Conservation (phyloP, 2,329 filamentous ascomycete genomes). For the Trichoderma oligosporum region DNA sequence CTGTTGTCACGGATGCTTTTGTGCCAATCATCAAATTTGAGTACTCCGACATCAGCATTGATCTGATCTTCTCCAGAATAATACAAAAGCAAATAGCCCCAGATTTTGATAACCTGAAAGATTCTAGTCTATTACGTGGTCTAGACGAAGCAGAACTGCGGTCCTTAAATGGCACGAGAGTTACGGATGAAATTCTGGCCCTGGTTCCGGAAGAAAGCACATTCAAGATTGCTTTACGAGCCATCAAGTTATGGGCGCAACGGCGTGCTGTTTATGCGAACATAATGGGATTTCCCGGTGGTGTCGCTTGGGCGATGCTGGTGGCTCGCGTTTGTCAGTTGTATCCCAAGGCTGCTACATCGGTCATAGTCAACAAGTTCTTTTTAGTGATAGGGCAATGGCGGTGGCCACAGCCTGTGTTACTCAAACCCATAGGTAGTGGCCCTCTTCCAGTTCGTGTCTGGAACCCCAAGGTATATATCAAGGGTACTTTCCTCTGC, state of each 20-base stretch:
- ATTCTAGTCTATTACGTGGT: conserved; percentile 80
- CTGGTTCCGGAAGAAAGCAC: conserved; percentile 86
- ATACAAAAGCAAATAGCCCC: conserved; percentile 65
- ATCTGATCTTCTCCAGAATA: conserved; percentile 83
- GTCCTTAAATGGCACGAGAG: conserved; percentile 88
- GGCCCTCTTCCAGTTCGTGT: conserved; percentile 77
- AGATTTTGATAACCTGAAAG: conserved; percentile 67
- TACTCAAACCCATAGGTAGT: conserved; percentile 83
- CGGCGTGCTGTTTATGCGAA: conserved; percentile 91
- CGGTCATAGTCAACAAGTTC: conserved; percentile 88
- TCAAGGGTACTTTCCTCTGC: background rate
- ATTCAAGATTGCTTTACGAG: conserved; percentile 83
- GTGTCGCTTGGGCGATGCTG: conserved; percentile 97
- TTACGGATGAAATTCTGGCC: conserved; percentile 86
- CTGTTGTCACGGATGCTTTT: conserved; percentile 82
- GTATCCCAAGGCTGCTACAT: conserved; percentile 86
- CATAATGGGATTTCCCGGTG: conserved; percentile 92
- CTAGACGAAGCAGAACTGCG: conserved; percentile 83
- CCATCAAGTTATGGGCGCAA: conserved; percentile 95
- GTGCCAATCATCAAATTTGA: conserved; percentile 98
- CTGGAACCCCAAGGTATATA: conserved; percentile 83
- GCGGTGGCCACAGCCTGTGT: conserved; percentile 91
- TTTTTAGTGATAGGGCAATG: conserved; percentile 88
- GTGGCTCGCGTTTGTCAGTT: conserved; percentile 94
- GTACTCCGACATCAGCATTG: conserved; percentile 85